These are phyloP conservation scores for Carex littledalei DNA, from an alignment of 176 grass and related monocot genomes.

Conservation along the genomic window DNA sequence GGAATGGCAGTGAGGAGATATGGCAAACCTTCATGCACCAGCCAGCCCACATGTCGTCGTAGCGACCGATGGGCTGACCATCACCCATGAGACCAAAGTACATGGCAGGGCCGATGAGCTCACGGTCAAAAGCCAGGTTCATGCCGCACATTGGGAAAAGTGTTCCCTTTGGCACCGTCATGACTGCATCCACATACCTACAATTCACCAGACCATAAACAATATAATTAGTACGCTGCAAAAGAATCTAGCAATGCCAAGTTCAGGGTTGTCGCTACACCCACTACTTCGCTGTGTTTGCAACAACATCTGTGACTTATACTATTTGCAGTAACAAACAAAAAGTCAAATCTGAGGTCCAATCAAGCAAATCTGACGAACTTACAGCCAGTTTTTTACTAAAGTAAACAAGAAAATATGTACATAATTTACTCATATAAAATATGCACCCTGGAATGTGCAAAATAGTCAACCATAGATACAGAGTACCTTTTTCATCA, in stretches of 20 bases:
- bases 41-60: slow-evolving; percentile 29
- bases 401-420: neutral
- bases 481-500: neutral
- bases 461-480: neutral
- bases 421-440: neutral
- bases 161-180: slow-evolving; percentile 32
- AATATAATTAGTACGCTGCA: neutral
- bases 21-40: slow-evolving; percentile 36
- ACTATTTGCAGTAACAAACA: neutral
- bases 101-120: slow-evolving; percentile 33
- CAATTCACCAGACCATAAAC: slow-evolving; percentile 1
- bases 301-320: neutral
- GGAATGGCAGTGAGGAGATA: neutral
- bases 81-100: slow-evolving; percentile 39
- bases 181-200: slow-evolving; percentile 36
- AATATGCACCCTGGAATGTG: neutral
- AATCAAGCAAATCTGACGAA: neutral
- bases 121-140: slow-evolving; percentile 32
- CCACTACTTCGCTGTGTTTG: neutral
- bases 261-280: neutral
- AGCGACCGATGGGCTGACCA: slow-evolving; percentile 32
- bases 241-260: neutral
- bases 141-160: slow-evolving; percentile 29
- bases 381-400: neutral
- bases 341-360: neutral